Percentiles rank a stretch among this genome's conserved stretches.
phyloP scores from a whole-genome alignment of 129 eudicot genomes.

The Flaveria brownii region DNA sequence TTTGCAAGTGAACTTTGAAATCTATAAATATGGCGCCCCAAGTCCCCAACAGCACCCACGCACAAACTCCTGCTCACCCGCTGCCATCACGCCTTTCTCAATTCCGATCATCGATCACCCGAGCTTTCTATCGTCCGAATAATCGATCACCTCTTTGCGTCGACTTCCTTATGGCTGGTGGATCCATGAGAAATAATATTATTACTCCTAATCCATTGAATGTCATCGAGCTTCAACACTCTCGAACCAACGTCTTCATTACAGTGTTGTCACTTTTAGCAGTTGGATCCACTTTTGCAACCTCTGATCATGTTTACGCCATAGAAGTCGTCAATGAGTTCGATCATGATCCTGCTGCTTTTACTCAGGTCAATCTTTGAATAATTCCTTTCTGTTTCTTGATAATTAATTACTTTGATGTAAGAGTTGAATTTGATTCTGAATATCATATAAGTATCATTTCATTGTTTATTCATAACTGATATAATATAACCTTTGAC shows the following conservation, averaged over 20 bases:
- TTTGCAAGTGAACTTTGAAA: not conserved
- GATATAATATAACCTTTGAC: not conserved
- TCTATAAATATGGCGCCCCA: slow-evolving; percentile 1
- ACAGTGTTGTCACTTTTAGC: slow-evolving; percentile 23
- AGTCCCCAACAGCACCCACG: not conserved
- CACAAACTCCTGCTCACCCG: not conserved
- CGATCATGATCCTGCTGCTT: slow-evolving; percentile 68
- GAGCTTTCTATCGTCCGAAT: not conserved
- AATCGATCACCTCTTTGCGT: not conserved
- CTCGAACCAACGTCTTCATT: not conserved
- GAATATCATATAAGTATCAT: not conserved
- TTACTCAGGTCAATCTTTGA: slow-evolving; percentile 55
- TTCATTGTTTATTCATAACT: not conserved
- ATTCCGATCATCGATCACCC: not conserved
- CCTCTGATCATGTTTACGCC: slow-evolving; percentile 30
- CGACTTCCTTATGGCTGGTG: not conserved
- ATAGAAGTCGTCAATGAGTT: slow-evolving; percentile 61
- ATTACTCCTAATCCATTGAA: not conserved
- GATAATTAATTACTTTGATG: not conserved
- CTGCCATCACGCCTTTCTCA: not conserved
- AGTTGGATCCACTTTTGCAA: slow-evolving; percentile 7
- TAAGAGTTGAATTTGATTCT: not conserved
- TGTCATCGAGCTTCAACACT: not conserved
- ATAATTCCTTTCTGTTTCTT: not conserved
- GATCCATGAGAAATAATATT: not conserved